Percentiles rank a stretch among this genome's conserved stretches.
phyloP scores from a whole-genome alignment of 257 asterid species.

The Echium plantagineum region DNA sequence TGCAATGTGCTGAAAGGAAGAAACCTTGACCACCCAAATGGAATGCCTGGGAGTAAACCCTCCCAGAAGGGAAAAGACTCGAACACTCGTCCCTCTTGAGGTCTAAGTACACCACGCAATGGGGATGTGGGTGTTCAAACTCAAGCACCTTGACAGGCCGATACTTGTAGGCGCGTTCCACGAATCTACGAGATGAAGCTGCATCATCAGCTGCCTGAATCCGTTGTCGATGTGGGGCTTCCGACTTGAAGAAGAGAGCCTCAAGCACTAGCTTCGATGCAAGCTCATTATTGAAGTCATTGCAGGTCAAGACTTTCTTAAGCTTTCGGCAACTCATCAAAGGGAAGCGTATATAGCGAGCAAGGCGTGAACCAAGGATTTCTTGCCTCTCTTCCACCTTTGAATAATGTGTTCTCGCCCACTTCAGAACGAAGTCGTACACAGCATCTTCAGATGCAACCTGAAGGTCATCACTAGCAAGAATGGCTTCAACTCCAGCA shows the following conservation, averaged over 20 bases:
- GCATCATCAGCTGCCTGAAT: slow-evolving; percentile 50
- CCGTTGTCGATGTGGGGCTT: slow-evolving; percentile 78
- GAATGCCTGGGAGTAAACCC: no score
- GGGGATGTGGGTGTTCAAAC: no score
- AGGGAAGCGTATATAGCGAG: slow-evolving; percentile 72
- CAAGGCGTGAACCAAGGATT: slow-evolving; percentile 50
- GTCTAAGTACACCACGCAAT: no score
- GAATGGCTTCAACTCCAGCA: slow-evolving; percentile 78
- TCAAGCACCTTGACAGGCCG: no score
- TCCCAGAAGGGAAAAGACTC: no score
- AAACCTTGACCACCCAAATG: no score
- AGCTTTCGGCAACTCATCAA: slow-evolving; percentile 72
- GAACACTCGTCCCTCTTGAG: no score
- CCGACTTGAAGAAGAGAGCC: slow-evolving; percentile 72
- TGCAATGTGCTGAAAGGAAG: no score
- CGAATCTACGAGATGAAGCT: slow-evolving; percentile 41
- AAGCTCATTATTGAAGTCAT: slow-evolving; percentile 58
- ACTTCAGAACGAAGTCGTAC: slow-evolving; percentile 67
- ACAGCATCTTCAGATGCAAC: slow-evolving; percentile 93
- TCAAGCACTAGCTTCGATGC: slow-evolving; percentile 63
- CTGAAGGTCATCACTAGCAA: slow-evolving; percentile 81
- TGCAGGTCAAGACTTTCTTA: slow-evolving; percentile 59
- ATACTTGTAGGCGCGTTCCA: slow-evolving; percentile 25
- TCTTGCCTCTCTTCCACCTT: slow-evolving; percentile 57
- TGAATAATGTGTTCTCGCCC: slow-evolving; percentile 60